Evolutionary conservation across 1,284 basidiomycete genomes (phyloP).

Genomic region (Fomitopsis palustris): DNA sequence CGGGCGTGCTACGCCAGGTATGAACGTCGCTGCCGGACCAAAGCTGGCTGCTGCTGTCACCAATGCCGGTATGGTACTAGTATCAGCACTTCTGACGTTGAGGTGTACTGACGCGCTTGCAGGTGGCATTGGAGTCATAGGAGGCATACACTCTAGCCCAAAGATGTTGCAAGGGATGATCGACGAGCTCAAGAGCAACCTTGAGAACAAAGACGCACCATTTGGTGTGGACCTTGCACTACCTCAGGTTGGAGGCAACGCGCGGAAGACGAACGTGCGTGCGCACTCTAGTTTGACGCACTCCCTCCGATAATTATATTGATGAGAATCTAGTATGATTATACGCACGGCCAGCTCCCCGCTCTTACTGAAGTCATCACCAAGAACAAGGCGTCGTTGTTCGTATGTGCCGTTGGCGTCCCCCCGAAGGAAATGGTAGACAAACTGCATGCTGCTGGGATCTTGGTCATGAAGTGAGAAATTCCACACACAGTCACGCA

Average conservation of each 20-base stretch:
- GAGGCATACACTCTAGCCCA: slow-evolving; percentile 71
- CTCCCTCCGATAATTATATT: background rate
- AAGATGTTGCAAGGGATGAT: slow-evolving; percentile 62
- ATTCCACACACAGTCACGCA: background rate
- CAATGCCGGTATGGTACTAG: slow-evolving; percentile 52
- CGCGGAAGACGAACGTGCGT: slow-evolving; percentile 76
- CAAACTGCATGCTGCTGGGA: slow-evolving; percentile 74
- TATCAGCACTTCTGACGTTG: background rate
- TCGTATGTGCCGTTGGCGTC: slow-evolving; percentile 84
- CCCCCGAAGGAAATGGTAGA: slow-evolving; percentile 83
- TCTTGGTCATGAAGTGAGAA: slow-evolving; percentile 80
- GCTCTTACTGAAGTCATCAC: slow-evolving; percentile 82
- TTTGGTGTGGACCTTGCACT: slow-evolving; percentile 83
- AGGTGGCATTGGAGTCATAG: slow-evolving; percentile 84
- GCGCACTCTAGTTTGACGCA: background rate
- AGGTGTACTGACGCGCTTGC: background rate
- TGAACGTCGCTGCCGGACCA: slow-evolving; percentile 84
- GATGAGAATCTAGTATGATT: slow-evolving; percentile 51
- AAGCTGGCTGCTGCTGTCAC: slow-evolving; percentile 76
- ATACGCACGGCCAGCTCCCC: slow-evolving; percentile 72
- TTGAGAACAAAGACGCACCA: slow-evolving; percentile 72
- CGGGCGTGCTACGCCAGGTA: slow-evolving; percentile 40
- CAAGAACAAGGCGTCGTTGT: slow-evolving; percentile 68
- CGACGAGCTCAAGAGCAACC: slow-evolving; percentile 63
- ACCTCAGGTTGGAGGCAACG: slow-evolving; percentile 75